Base-by-base conservation (phyloP, 179 eudicot species). In the Spergularia azorica region DNA sequence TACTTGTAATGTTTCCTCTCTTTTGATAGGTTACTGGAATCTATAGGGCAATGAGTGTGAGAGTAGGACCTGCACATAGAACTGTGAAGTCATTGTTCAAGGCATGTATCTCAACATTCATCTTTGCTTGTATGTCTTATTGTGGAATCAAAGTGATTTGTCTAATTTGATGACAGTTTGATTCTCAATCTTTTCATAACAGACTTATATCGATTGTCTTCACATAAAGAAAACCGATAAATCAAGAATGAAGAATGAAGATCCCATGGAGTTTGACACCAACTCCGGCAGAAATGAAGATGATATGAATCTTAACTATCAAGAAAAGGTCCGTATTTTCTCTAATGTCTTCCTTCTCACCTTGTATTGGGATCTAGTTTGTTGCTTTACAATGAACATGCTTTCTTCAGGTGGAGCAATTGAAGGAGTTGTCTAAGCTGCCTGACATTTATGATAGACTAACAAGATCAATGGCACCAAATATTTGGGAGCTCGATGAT, bases 401-500 rank as follows among this genome's bases (percentile, higher is more conserved):
- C 55, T 71, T 38, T 17, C 75, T 76, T 72, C 50, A 93, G 97
- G 94, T 91, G 79, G 91, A 90, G 71, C 58, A 83, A 77, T 86
- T 95, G 83, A 91, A 85, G 81, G 95, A 91, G 80, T 82, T 95
- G 65, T 95, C 98, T 55, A 87, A 75, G 76, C 87, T 72, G 71
- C 96, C 97, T 72, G 98, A 95, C 84, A 92, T 95, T 59, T 95
- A 92, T 77, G 93, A 90, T 20, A 84, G 88, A 62, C 82, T 95
- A 57, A 90, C 97, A 18, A 89, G 88, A 86, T 95, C 98, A 69
- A 80, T 95, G 84, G 98, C 98, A 8, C 98, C 98, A 77, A 95
- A 95, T 85, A 95, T 95, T 57, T 95, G 98, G 98, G 98, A 92
- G 87, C 91, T 95, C 46, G 98, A 92, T 83, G 98, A 95, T 81